Percentiles rank a stretch among this genome's conserved stretches.
Conservation (phyloP, 1,139 yeast species). For the Taphrina confusa region DNA sequence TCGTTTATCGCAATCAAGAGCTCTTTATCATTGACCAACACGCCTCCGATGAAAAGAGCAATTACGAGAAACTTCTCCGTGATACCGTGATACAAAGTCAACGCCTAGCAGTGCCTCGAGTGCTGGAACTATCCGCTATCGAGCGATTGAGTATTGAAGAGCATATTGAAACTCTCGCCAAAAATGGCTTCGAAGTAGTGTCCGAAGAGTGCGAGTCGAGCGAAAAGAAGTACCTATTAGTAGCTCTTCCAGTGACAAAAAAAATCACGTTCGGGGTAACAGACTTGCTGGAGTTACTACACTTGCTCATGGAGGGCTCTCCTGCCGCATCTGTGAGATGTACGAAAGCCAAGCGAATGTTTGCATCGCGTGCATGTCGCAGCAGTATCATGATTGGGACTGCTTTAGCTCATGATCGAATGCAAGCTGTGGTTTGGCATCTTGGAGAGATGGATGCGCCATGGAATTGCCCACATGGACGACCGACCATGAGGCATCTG, state of each 20-base stretch:
- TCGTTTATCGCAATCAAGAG: constrained; percentile 59
- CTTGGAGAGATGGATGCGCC: constrained; percentile 80
- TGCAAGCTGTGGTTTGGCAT: constrained; percentile 68
- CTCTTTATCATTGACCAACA: constrained; percentile 92
- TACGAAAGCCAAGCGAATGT: constrained; percentile 74
- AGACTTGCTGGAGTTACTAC: constrained; percentile 46
- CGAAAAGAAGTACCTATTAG: constrained; percentile 55
- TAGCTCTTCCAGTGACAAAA: constrained; percentile 73
- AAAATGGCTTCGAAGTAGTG: constrained; percentile 72
- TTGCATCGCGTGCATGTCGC: constrained; percentile 95
- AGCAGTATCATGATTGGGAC: constrained; percentile 92
- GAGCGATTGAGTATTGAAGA: constrained; percentile 74
- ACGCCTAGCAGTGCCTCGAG: constrained; percentile 66
- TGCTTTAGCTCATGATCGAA: constrained; percentile 57
- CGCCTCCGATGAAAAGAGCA: constrained; percentile 93
- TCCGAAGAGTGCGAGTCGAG: constrained; percentile 48
- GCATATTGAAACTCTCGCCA: constrained; percentile 57
- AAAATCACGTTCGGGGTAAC: constrained; percentile 60
- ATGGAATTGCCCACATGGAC: constrained; percentile 97
- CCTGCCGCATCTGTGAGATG: constrained; percentile 56
- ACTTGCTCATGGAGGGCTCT: constrained; percentile 58
- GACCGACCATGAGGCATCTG: constrained; percentile 93
- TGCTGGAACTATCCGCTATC: constrained; percentile 66
- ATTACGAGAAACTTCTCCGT: constrained; percentile 69
- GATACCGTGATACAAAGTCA: constrained; percentile 65